Conservation (phyloP, 148 eudicot genomes). For the Fagopyrum homotropicum region DNA sequence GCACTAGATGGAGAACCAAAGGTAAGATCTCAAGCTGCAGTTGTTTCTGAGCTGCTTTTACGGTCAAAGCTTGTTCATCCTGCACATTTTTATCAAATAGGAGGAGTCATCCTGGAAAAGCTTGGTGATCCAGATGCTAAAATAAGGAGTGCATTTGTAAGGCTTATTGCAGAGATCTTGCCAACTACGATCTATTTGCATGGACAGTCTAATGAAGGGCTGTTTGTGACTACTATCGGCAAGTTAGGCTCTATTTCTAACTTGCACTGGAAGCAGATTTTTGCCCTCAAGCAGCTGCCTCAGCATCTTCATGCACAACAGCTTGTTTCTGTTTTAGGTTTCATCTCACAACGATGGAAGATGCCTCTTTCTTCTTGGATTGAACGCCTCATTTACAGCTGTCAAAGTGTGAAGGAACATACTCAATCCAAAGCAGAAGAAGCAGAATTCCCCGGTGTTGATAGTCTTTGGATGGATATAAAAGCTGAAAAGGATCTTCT, state of each 20-base stretch:
- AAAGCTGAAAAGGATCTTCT: slow-evolving; percentile 56
- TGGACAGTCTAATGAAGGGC: slow-evolving; percentile 52
- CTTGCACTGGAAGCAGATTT: slow-evolving; percentile 76
- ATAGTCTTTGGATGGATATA: slow-evolving; percentile 50
- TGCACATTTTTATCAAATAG: slow-evolving; percentile 42
- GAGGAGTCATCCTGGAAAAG: slow-evolving; percentile 65
- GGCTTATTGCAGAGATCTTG: slow-evolving; percentile 57
- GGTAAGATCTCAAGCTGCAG: slow-evolving; percentile 67
- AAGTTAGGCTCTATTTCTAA: slow-evolving; percentile 30
- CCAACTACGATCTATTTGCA: slow-evolving; percentile 56
- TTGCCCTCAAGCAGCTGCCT: slow-evolving; percentile 87
- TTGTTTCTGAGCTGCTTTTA: slow-evolving; percentile 56
- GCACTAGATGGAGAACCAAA: slow-evolving; percentile 84
- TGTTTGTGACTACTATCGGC: slow-evolving; percentile 19
- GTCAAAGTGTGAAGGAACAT: slow-evolving; percentile 44
- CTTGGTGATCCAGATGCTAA: slow-evolving; percentile 75
- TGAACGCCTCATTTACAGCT: slow-evolving; percentile 67
- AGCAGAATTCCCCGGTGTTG: slow-evolving; percentile 26
- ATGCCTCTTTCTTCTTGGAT: slow-evolving; percentile 97
- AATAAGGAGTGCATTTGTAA: slow-evolving; percentile 49
- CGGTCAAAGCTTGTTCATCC: slow-evolving; percentile 68
- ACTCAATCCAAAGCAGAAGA: slow-evolving; percentile 50
- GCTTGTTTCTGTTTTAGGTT: slow-evolving; percentile 86
- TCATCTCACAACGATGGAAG: slow-evolving; percentile 95
- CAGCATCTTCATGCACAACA: slow-evolving; percentile 85